Evolutionary conservation across 768 basidiomycete species (phyloP).

Genomic region (Calocybe gangraenosa): DNA sequence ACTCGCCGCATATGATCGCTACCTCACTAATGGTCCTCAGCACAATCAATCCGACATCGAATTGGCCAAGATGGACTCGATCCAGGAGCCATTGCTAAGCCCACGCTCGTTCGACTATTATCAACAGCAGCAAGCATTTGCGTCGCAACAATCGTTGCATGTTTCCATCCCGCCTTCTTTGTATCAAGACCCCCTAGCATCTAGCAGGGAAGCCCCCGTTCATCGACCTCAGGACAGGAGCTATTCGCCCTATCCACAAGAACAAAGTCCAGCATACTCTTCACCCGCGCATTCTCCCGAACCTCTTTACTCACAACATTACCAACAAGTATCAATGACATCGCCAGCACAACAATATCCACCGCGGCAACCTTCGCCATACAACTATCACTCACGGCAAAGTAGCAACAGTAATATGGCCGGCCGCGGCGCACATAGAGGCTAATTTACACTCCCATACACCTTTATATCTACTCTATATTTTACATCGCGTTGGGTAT

Average conservation of each 20-base stretch:
- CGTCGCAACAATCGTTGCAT: slow-evolving; percentile 35
- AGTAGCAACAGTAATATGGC: slow-evolving; percentile 32
- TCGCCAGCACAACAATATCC: slow-evolving; percentile 21
- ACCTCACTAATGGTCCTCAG: slow-evolving; percentile 47
- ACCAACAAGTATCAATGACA: slow-evolving; percentile 7
- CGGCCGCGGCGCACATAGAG: slow-evolving; percentile 36
- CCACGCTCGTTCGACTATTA: slow-evolving; percentile 27
- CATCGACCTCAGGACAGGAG: slow-evolving; percentile 52
- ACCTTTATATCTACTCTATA: background rate
- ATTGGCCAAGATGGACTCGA: slow-evolving; percentile 51
- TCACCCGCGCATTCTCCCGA: slow-evolving; percentile 20
- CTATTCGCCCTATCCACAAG: slow-evolving; percentile 27
- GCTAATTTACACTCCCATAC: slow-evolving; percentile 12
- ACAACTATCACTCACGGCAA: slow-evolving; percentile 22
- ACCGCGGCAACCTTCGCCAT: slow-evolving; percentile 26
- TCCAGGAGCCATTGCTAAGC: slow-evolving; percentile 59
- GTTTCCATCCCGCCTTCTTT: slow-evolving; percentile 40
- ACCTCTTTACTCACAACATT: slow-evolving; percentile 14
- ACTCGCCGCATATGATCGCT: slow-evolving; percentile 51
- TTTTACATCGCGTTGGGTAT: background rate
- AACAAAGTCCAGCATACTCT: slow-evolving; percentile 27
- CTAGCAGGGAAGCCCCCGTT: slow-evolving; percentile 55
- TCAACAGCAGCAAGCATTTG: slow-evolving; percentile 30
- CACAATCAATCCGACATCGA: slow-evolving; percentile 39
- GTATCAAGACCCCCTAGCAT: slow-evolving; percentile 29